Evolutionary conservation across 2,329 filamentous ascomycete species (phyloP), one percentile per base, ranked within the genome.

Genomic region (Cladorrhinum sp.): DNA sequence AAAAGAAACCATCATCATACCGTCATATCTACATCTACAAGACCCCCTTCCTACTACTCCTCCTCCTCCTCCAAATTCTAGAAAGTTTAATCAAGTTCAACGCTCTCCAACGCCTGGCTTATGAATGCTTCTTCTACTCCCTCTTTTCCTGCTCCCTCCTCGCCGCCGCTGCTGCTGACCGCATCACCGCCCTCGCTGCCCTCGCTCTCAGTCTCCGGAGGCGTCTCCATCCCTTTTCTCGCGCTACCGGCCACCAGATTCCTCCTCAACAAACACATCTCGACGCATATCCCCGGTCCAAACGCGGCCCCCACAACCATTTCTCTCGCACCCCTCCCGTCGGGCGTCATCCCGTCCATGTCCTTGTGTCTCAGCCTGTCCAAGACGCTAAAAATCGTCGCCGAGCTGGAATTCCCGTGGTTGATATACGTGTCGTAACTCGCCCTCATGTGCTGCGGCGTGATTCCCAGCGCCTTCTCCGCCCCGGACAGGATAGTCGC

Each of bases 261-360:
- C 48, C 84, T 76, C 73, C 80, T 86, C 67, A 90, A 72, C 74
- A 89, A 79, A 70, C 84, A 86, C 82, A 87, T 87, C 74, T 90
- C 87, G 28, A 90, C 80, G 4, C 83, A 73, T 65, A 91, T 85
- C 0, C 88, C 88, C 0, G 88, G 88, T 0, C 88, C 88, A 69
- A 91, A 91, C 1, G 87, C 87, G 65, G 86, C 87, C 1, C 84
- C 86, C 1, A 90, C 80, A 4, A 91, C 80, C 60, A 85, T 82
- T 52, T 89, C 84, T 36, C 80, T 79, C 1, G 67, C 57, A 9
- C 18, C 16, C 1, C 74, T 75, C 1, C 80, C 82, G 1, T 71
- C 78, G 0, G 83, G 82, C 0, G 83, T 82, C 7, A 82, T 55
- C 2, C 75, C 76, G 61, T 86, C 84, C 83, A 87, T 87, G 9